phyloP scores from a whole-genome alignment of 208 protist genomes.

The Trypanosomatidae sp. region DNA sequence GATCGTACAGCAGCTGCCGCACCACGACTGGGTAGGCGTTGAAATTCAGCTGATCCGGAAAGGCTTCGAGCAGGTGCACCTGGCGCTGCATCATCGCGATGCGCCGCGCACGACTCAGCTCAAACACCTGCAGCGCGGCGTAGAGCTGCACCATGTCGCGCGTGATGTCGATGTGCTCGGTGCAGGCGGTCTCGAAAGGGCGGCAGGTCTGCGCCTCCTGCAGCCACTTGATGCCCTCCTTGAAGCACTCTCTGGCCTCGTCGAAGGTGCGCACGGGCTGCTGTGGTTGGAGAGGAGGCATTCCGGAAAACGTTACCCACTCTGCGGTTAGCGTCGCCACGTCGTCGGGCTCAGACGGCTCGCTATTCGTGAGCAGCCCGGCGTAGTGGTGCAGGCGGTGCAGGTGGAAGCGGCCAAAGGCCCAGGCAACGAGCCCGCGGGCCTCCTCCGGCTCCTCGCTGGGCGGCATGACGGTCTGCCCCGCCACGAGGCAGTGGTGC shows the following conservation, averaged over 20 bases:
- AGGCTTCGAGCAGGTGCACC: conserved; percentile 52
- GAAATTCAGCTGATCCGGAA: conserved; percentile 84
- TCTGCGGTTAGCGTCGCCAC: conserved; percentile 16
- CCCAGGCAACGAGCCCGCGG: conserved; percentile 63
- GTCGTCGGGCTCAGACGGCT: conserved; percentile 10
- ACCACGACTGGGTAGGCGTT: conserved; percentile 84
- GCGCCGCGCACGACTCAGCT: conserved; percentile 48
- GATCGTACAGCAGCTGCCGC: conserved; percentile 84
- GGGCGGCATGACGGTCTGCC: conserved; percentile 74
- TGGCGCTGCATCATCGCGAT: conserved; percentile 83
- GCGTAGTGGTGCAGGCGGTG: conserved; percentile 75
- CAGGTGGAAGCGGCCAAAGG: conserved; percentile 74
- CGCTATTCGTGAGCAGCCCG: not conserved
- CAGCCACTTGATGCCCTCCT: conserved; percentile 59
- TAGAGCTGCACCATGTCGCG: conserved; percentile 77
- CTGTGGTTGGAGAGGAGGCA: conserved; percentile 32
- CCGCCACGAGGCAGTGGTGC: conserved; percentile 84
- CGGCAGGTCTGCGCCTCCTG: conserved; percentile 76
- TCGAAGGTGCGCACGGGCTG: conserved; percentile 61
- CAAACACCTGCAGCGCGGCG: conserved; percentile 58
- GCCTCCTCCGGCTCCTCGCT: conserved; percentile 53
- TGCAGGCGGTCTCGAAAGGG: conserved; percentile 82
- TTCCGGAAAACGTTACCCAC: conserved; percentile 75
- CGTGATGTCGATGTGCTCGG: conserved; percentile 77
- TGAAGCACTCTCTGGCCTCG: conserved; percentile 76